phyloP scores from a whole-genome alignment of 2,329 filamentous ascomycete genomes.

The Periconia sp. region DNA sequence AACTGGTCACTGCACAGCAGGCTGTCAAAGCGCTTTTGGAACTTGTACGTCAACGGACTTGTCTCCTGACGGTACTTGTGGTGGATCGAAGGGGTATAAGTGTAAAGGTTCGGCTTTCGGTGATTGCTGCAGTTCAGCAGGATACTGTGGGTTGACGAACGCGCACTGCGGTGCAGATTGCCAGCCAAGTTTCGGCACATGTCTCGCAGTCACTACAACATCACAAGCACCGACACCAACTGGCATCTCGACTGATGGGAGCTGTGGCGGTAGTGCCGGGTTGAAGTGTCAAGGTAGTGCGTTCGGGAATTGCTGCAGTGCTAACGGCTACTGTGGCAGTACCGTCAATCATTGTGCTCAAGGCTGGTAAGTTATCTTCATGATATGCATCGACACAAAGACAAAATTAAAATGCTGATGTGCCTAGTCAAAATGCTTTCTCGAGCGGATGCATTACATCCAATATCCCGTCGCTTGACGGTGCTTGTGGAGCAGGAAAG shows the following conservation, averaged over 20 bases:
- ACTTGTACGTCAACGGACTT: constrained; percentile 12
- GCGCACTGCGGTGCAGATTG: constrained; percentile 13
- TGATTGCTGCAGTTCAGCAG: constrained; percentile 12
- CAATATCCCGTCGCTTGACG: constrained; percentile 11
- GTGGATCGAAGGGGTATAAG: constrained; percentile 10
- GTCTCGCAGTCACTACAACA: neutral
- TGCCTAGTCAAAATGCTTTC: constrained; percentile 11
- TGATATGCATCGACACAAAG: neutral
- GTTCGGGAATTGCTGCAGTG: constrained; percentile 17
- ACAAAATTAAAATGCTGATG: neutral
- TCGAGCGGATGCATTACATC: constrained; percentile 12
- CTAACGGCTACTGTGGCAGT: constrained; percentile 6
- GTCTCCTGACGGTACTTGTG: constrained; percentile 17
- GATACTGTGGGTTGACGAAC: constrained; percentile 4
- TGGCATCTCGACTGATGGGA: constrained; percentile 10
- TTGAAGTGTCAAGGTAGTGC: constrained; percentile 13
- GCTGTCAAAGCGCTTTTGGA: constrained; percentile 19
- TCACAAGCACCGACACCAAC: constrained; percentile 1
- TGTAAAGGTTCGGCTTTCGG: constrained; percentile 15
- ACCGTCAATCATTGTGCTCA: constrained; percentile 14
- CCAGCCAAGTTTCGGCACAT: constrained; percentile 11
- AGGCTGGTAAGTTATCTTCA: constrained; percentile 11
- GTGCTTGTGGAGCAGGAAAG: constrained; percentile 10
- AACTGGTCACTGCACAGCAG: constrained; percentile 12
- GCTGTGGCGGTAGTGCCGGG: constrained; percentile 13